Evolutionary conservation across 2,329 filamentous ascomycete genomes (phyloP), one percentile per base, ranked within the genome.

Genomic region (Atkinsonella texensis): DNA sequence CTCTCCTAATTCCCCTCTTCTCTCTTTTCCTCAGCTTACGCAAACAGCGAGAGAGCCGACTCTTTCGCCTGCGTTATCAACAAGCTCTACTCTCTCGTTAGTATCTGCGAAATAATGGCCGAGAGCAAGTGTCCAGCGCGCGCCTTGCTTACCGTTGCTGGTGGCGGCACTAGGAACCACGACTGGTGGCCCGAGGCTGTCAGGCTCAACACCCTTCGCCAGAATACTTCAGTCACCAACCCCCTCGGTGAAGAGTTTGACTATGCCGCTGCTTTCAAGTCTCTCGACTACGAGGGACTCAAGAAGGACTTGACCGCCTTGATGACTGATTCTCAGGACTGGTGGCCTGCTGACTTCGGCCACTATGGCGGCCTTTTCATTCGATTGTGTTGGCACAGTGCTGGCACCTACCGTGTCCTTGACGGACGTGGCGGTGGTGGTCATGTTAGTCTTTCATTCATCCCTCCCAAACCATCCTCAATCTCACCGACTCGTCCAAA

Each of bases 281-380:
- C 70, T 60, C 73, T 89, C 52, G 64, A 66, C 47, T 63, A 62
- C 57, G 52, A 53, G 4, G 72, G 83, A 47, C 87, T 88, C 73
- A 89, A 89, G 80, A 83, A 85, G 69, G 86, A 90, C 63, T 68
- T 90, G 7, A 60, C 71, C n/a, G 73, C 70, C 17, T 64, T 89
- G 61, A 84, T 89, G 82, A 89, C 85, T 49, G 81, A 87, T 64
- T 89, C 84, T 2, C 81, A 89, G 69, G 81, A 86, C 41, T 89
- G 79, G 80, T 90, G 86, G 86, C 86, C 86, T 1, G 86, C 86
- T 33, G 86, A 90, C 64, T 87, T 85, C 62, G 85, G 85, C 52
- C 84, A 89, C 74, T 90, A 89, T 60, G 85, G 85, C 57, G 85
- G 85, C 66, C 76, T 89, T 31, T 89, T 90, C 67, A 76, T 90